phyloP scores from a whole-genome alignment of 1,284 basidiomycete species.

The Ganoderma leucocontextum region DNA sequence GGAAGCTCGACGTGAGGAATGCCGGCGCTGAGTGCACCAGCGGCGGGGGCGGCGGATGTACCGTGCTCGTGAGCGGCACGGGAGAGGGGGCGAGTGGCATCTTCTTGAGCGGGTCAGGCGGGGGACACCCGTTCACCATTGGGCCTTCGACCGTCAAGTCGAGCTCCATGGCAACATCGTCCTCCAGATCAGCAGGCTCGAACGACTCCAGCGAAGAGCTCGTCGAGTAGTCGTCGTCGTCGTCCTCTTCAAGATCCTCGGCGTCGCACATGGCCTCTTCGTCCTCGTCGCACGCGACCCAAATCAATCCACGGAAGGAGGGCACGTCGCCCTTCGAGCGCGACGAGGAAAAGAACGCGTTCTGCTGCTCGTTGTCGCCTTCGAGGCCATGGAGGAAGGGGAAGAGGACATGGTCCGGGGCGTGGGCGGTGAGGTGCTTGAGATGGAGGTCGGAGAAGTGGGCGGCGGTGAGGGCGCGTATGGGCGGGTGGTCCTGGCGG shows the following conservation, averaged over 20 bases:
- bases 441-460: conserved; percentile 71
- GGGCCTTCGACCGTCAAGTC: conserved; percentile 37
- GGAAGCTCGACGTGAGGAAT: conserved; percentile 47
- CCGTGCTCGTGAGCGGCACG: conserved; percentile 22
- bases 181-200: conserved; percentile 41
- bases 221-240: conserved; percentile 41
- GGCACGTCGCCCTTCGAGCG: conserved; percentile 42
- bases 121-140: conserved; percentile 32
- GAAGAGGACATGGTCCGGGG: conserved; percentile 81
- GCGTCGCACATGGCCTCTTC: conserved; percentile 45
- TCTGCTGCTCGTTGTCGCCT: conserved; percentile 78
- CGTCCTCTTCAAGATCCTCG: conserved; percentile 45
- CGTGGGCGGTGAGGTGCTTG: conserved; percentile 68
- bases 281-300: conserved; percentile 62
- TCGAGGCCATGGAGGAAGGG: conserved; percentile 88
- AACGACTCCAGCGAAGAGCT: conserved; percentile 46
- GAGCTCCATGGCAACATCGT: conserved; percentile 41
- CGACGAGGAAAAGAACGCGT: conserved; percentile 72
- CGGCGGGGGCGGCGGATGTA: conserved; percentile 16
- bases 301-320: conserved; percentile 70
- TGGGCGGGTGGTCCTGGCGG: conserved; percentile 48
- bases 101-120: conserved; percentile 28
- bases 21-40: conserved; percentile 33
- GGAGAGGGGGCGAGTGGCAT: conserved; percentile 24
- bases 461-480: conserved; percentile 60